These are phyloP conservation scores for Aspergillus avenaceus DNA, from an alignment of 495 filamentous ascomycete genomes.

Conservation along the genomic window DNA sequence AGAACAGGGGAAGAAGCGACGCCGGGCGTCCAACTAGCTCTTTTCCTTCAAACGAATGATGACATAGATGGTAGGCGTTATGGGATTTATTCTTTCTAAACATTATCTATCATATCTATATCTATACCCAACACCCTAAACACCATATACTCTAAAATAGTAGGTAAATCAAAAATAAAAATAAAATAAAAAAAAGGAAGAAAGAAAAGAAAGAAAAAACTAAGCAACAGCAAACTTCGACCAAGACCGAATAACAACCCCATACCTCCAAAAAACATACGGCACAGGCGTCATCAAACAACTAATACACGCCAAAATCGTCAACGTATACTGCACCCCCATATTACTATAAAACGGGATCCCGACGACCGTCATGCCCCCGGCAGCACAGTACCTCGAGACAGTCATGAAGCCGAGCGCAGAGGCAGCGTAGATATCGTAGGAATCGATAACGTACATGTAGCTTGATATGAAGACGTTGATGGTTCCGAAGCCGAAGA, in stretches of 20 bases:
- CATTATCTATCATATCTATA: background rate
- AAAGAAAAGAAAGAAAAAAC: background rate
- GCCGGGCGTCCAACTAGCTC: slow-evolving; percentile 14
- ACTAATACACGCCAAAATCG: slow-evolving; percentile 49
- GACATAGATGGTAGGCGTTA: slow-evolving; percentile 2
- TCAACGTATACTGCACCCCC: slow-evolving; percentile 54
- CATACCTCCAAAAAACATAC: slow-evolving; percentile 46
- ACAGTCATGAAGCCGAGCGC: slow-evolving; percentile 47
- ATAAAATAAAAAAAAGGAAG: background rate
- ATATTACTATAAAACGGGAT: slow-evolving; percentile 51
- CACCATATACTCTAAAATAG: background rate
- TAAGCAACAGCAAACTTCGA: background rate
- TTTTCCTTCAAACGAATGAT: background rate
- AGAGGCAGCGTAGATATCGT: slow-evolving; percentile 42
- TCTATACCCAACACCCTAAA: background rate
- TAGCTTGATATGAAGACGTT: slow-evolving; percentile 50
- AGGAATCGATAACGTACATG: slow-evolving; percentile 55
- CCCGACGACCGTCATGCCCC: slow-evolving; percentile 44
- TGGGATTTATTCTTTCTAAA: background rate
- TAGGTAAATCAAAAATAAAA: background rate
- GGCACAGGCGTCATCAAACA: slow-evolving; percentile 49
- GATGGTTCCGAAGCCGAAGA: slow-evolving; percentile 54
- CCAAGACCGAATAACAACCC: slow-evolving; percentile 34
- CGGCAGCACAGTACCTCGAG: slow-evolving; percentile 47
- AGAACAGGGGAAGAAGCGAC: slow-evolving; percentile 9